Evolutionary conservation across 108 stramenopile species (phyloP), one percentile per base, ranked within the genome.

Genomic region (Skeletonema grethae): DNA sequence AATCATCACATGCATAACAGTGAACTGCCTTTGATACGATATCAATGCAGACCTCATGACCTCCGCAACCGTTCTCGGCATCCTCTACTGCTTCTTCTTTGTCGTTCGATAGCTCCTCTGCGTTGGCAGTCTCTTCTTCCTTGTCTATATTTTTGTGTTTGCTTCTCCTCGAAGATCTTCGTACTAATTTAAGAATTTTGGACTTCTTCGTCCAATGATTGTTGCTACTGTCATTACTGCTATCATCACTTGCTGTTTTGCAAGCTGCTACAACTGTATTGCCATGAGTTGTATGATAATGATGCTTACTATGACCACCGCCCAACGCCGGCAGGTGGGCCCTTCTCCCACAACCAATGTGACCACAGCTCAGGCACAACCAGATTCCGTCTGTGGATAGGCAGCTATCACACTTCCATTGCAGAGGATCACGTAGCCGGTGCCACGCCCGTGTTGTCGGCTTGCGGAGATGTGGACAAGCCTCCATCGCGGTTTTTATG

Each of bases 1-100:
- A 82, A 50, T 82, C 81, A 61, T 82, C 76, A 46, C 81, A 82
- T 2, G 50, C 65, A 57, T 82, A 82, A 45, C 81, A 82, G 68
- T 82, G 81, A 2, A 77, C 76, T 34, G 81, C 81, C 24, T 75
- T 75, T 10, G 28, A 50, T 3, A 82, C 76, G 34, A 82, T 77
- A 62, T 82, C 81, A 8, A 82, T 72, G 58, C 81, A 82, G 3
- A 82, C 81, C 36, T 67, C 76, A 38, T 82, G 81, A 10, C 76
- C 65, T 28, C 45, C 61, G 10, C 57, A 55, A 38, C 6, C 16
- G 62, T 35, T 32, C 11, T 39, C 22, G 12, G 57, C 43, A 61
- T 30, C 62, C 31, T 16, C 46, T 7, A n/a, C 67, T 68, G 13
- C 57, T 12, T 48, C 67, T 29, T 39, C 65, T 12, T 39, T 25